These are phyloP conservation scores for Geranomyces variabilis DNA, from an alignment of 192 early-diverging fungal genomes.

Conservation along the genomic window DNA sequence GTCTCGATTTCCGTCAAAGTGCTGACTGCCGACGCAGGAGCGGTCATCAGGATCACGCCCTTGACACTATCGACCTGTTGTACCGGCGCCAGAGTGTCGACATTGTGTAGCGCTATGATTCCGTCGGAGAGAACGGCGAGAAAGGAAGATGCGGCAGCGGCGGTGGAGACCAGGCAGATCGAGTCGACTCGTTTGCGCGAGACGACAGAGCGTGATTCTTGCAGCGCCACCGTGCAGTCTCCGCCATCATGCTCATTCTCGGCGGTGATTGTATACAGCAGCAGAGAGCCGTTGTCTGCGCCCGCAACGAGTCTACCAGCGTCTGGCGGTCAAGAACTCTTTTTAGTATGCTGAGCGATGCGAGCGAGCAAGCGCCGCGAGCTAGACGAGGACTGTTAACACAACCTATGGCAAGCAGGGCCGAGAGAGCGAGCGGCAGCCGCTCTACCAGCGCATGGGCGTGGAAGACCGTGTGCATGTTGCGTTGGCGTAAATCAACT, in stretches of 20 bases:
- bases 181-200: slow-evolving; percentile 37
- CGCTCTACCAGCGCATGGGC: slow-evolving; percentile 45
- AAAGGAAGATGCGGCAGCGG: neutral
- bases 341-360: no score
- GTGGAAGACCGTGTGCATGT: slow-evolving; percentile 45
- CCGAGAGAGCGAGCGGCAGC: slow-evolving; percentile 44
- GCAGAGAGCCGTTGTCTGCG: slow-evolving; percentile 46
- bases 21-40: neutral
- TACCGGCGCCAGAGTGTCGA: slow-evolving; percentile 68
- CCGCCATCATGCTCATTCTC: slow-evolving; percentile 36
- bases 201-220: slow-evolving; percentile 35
- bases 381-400: neutral
- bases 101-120: slow-evolving; percentile 72
- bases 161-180: slow-evolving; percentile 10
- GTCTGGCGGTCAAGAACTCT: slow-evolving; percentile 8
- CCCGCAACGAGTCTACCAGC: slow-evolving; percentile 43
- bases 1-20: neutral
- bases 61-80: slow-evolving; percentile 70
- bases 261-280: slow-evolving; percentile 50
- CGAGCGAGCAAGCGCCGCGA: no score
- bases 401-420: slow-evolving; percentile 36
- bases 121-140: slow-evolving; percentile 53
- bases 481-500: no score
- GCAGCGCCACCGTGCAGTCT: slow-evolving; percentile 34
- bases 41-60: slow-evolving; percentile 72